These are phyloP conservation scores for Microglena sp. DNA, from an alignment of 139 green algal genomes.

Conservation along the genomic window DNA sequence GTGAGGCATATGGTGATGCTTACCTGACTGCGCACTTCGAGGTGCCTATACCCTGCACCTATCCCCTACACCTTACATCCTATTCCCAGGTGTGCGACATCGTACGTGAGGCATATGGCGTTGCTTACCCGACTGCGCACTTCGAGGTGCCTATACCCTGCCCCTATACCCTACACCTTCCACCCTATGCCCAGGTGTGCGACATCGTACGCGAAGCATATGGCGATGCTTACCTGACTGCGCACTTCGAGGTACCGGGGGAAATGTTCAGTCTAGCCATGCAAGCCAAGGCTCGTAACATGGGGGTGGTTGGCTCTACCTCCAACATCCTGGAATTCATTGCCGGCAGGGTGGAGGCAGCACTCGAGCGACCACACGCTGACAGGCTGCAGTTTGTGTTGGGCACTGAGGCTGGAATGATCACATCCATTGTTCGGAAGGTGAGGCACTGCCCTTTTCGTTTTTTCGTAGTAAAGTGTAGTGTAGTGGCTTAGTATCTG, in stretches of 20 bases:
- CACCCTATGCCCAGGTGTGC: slow-evolving; percentile 5
- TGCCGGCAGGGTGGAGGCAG: slow-evolving; percentile 38
- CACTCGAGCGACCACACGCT: slow-evolving; percentile 43
- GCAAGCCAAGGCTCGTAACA: slow-evolving; percentile 56
- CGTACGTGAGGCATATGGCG: slow-evolving; percentile 57
- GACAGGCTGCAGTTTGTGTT: slow-evolving; percentile 87
- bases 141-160: slow-evolving; percentile 71
- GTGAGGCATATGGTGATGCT: slow-evolving; percentile 75
- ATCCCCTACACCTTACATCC: not conserved
- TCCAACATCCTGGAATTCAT: slow-evolving; percentile 98
- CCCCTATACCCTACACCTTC: not conserved
- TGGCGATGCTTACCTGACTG: slow-evolving; percentile 85
- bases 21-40: slow-evolving; percentile 97
- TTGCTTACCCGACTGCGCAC: slow-evolving; percentile 92
- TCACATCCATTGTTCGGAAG: slow-evolving; percentile 89
- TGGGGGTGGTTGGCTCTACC: slow-evolving; percentile 92
- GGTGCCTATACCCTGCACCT: too few species aligned
- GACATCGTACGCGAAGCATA: slow-evolving; percentile 47
- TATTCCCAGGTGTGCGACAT: slow-evolving; percentile 15
- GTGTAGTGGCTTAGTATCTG: too few species aligned
- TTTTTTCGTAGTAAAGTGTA: too few species aligned
- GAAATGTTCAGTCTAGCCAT: slow-evolving; percentile 87
- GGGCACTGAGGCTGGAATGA: slow-evolving; percentile 95
- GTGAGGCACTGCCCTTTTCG: slow-evolving; percentile 32
- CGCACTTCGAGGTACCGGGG: slow-evolving; percentile 94